Conservation (phyloP, 2,329 filamentous ascomycete species). For the Domatiomyces globalis region DNA sequence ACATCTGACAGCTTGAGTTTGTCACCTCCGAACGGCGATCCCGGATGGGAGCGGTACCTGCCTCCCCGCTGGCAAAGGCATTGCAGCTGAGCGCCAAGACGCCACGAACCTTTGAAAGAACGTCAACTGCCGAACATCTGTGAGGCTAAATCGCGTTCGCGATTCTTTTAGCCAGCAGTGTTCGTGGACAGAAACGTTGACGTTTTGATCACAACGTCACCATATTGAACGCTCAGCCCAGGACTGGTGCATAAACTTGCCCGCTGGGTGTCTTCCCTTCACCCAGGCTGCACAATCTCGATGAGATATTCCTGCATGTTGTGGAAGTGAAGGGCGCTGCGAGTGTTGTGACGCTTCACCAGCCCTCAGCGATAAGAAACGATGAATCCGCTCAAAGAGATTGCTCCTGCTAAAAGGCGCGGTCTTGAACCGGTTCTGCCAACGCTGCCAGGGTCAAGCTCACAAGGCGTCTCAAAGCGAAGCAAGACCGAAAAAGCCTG, state of each 20-base stretch:
- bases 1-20: not conserved
- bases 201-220: not conserved
- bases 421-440: constrained; percentile 1
- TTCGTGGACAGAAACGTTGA: not conserved
- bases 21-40: not conserved
- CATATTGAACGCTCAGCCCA: not conserved
- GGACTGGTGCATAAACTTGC: not conserved
- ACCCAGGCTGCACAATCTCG: not conserved
- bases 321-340: not conserved
- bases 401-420: constrained; percentile 4
- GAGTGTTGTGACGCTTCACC: not conserved
- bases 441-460: not conserved
- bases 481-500: constrained; percentile 9
- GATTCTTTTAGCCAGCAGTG: not conserved
- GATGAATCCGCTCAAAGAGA: constrained; percentile 6
- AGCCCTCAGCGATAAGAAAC: not conserved
- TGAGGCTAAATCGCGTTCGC: not conserved
- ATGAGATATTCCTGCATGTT: not conserved
- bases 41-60: not conserved
- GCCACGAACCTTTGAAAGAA: not conserved
- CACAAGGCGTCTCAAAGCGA: constrained; percentile 2
- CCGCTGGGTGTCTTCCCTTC: not conserved
- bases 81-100: not conserved
- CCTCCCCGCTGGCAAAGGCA: not conserved
- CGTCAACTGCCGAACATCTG: not conserved